phyloP scores from a whole-genome alignment of 495 filamentous ascomycete genomes.

The Aspergillus bertholletiae region DNA sequence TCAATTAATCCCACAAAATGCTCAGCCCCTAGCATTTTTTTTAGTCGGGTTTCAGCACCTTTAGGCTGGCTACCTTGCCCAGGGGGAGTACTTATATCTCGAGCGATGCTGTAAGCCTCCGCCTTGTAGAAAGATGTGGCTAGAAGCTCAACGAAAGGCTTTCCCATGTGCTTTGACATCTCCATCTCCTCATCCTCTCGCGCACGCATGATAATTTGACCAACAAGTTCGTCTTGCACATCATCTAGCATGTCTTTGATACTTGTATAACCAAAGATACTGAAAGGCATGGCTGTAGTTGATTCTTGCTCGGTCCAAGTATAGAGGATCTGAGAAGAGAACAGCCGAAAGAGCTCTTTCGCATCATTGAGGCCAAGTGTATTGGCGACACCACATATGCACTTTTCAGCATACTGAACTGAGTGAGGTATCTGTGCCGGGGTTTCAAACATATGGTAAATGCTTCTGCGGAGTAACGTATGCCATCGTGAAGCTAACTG shows the following conservation, averaged over 20 bases:
- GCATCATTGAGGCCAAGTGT: conserved; percentile 60
- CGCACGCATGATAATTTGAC: conserved; percentile 79
- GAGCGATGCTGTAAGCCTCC: conserved; percentile 77
- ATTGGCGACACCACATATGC: conserved; percentile 61
- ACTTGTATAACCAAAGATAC: conserved; percentile 72
- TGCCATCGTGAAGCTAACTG: conserved; percentile 76
- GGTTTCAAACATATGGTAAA: conserved; percentile 91
- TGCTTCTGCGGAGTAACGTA: conserved; percentile 73
- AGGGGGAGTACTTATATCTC: conserved; percentile 65
- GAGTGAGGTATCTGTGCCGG: conserved; percentile 64
- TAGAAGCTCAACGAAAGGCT: conserved; percentile 55
- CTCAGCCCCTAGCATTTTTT: conserved; percentile 65
- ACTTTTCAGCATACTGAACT: conserved; percentile 64
- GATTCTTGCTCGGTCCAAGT: conserved; percentile 75
- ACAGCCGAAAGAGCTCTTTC: conserved; percentile 75
- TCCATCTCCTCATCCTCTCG: conserved; percentile 59
- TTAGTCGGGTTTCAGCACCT: conserved; percentile 65
- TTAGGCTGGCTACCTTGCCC: conserved; percentile 46
- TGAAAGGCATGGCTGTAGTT: conserved; percentile 68
- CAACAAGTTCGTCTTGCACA: conserved; percentile 75
- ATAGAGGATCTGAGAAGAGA: conserved; percentile 87
- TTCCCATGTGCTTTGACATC: conserved; percentile 54
- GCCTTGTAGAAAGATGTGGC: conserved; percentile 71
- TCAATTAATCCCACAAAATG: conserved; percentile 57
- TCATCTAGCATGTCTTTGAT: conserved; percentile 67